Evolutionary conservation across 495 filamentous ascomycete genomes (phyloP).

Genomic region (Penicillium daleae): DNA sequence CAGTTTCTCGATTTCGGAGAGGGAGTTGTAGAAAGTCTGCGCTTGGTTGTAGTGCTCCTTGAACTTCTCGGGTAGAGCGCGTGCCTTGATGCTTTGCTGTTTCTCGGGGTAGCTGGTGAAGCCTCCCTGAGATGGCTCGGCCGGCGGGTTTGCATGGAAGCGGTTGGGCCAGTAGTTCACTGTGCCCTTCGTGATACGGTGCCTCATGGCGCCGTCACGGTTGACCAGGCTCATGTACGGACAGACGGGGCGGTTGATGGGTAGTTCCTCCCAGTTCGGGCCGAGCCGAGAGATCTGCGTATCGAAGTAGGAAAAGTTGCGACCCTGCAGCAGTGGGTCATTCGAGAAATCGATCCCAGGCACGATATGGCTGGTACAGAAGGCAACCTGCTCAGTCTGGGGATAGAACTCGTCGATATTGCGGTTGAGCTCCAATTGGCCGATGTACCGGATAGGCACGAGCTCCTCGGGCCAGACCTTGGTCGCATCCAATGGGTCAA

Average conservation of each 20-base stretch:
- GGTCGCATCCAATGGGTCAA: slow-evolving; percentile 90
- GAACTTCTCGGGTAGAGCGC: slow-evolving; percentile 77
- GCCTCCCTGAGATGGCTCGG: slow-evolving; percentile 59
- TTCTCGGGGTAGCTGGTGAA: slow-evolving; percentile 71
- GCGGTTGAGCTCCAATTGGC: slow-evolving; percentile 79
- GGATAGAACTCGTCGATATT: slow-evolving; percentile 87
- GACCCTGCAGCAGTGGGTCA: slow-evolving; percentile 80
- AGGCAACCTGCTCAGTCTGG: slow-evolving; percentile 79
- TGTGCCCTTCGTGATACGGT: slow-evolving; percentile 65
- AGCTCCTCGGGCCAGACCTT: slow-evolving; percentile 90
- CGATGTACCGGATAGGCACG: slow-evolving; percentile 78
- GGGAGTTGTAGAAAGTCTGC: slow-evolving; percentile 78
- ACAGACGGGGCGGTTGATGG: slow-evolving; percentile 78
- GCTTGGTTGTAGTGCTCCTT: slow-evolving; percentile 71
- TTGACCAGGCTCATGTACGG: slow-evolving; percentile 61
- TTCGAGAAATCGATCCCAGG: slow-evolving; percentile 87
- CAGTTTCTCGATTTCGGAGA: slow-evolving; percentile 68
- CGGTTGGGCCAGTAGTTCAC: slow-evolving; percentile 94
- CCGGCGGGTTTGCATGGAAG: slow-evolving; percentile 65
- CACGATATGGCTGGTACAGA: slow-evolving; percentile 84
- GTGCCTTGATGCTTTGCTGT: slow-evolving; percentile 68
- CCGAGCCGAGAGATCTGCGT: slow-evolving; percentile 84
- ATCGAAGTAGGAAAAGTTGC: slow-evolving; percentile 88
- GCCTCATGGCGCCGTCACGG: slow-evolving; percentile 42
- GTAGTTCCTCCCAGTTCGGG: slow-evolving; percentile 83